phyloP scores from a whole-genome alignment of 1,284 basidiomycete genomes.

The Tetrapyrgos nigripes region DNA sequence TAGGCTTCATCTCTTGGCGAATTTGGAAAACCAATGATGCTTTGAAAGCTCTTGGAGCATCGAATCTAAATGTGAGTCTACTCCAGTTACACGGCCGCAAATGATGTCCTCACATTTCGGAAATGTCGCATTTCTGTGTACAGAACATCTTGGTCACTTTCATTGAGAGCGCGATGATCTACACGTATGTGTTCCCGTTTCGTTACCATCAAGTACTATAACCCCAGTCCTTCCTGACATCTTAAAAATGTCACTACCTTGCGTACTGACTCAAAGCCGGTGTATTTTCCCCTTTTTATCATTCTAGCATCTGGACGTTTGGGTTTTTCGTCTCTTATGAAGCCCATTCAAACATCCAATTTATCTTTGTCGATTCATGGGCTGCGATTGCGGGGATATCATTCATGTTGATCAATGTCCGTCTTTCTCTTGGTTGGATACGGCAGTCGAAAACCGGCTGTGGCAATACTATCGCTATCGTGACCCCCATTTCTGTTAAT shows the following conservation, averaged over 20 bases:
- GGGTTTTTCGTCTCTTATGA: conserved; percentile 10
- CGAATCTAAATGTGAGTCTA: neutral
- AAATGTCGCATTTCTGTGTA: neutral
- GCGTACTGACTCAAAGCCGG: neutral
- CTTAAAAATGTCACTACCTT: too few relatives aligned
- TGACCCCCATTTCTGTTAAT: too few relatives aligned
- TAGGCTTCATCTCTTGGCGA: conserved; percentile 14
- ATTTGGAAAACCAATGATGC: conserved; percentile 10
- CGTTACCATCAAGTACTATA: too few relatives aligned
- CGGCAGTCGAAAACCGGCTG: too few relatives aligned
- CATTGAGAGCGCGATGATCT: conserved; percentile 16
- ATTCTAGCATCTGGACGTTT: conserved; percentile 13
- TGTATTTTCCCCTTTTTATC: neutral
- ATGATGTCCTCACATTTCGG: neutral
- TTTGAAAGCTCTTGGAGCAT: neutral
- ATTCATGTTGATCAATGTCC: conserved; percentile 18
- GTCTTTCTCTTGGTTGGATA: conserved; percentile 7
- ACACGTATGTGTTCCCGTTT: conserved; percentile 6
- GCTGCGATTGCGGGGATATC: conserved; percentile 9
- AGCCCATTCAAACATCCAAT: conserved; percentile 5
- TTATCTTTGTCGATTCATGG: conserved; percentile 2
- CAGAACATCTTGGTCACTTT: conserved; percentile 9
- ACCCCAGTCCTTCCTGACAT: too few relatives aligned
- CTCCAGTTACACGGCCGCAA: neutral
- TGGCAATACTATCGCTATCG: too few relatives aligned